Evolutionary conservation across 2,329 filamentous ascomycete species (phyloP).

Genomic region (Fusarium sp.): DNA sequence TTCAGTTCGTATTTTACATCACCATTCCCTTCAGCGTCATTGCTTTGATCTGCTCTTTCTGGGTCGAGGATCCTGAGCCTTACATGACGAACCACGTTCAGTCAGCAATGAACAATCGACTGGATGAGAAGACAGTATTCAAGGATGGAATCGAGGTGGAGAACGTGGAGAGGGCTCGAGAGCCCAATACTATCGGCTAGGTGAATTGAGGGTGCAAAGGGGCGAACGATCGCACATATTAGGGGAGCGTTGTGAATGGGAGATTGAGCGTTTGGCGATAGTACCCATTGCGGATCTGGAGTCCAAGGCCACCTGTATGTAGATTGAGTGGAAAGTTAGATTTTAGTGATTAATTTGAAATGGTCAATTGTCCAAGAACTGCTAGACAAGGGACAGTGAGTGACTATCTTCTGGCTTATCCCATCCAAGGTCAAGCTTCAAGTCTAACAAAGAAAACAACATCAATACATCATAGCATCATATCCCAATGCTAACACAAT

Average conservation of each 20-base stretch:
- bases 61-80: constrained; percentile 10
- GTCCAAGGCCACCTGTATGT: not conserved
- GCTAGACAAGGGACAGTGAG: not conserved
- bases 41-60: constrained; percentile 3
- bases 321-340: not conserved
- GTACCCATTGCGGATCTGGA: not conserved
- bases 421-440: too few species aligned
- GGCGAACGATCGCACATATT: not conserved
- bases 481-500: too few species aligned
- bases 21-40: constrained; percentile 16
- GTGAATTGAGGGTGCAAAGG: not conserved
- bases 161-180: not conserved
- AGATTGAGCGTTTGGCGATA: not conserved
- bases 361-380: not conserved
- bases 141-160: not conserved
- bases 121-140: not conserved
- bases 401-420: too few species aligned
- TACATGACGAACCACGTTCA: constrained; percentile 24
- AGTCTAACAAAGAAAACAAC: too few species aligned
- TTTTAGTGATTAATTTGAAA: not conserved
- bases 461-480: too few species aligned
- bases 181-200: not conserved
- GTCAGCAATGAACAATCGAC: constrained; percentile 1
- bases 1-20: constrained; percentile 18
- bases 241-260: not conserved